These are phyloP conservation scores for Agaricus blazei DNA, from an alignment of 768 basidiomycete genomes.

Conservation along the genomic window DNA sequence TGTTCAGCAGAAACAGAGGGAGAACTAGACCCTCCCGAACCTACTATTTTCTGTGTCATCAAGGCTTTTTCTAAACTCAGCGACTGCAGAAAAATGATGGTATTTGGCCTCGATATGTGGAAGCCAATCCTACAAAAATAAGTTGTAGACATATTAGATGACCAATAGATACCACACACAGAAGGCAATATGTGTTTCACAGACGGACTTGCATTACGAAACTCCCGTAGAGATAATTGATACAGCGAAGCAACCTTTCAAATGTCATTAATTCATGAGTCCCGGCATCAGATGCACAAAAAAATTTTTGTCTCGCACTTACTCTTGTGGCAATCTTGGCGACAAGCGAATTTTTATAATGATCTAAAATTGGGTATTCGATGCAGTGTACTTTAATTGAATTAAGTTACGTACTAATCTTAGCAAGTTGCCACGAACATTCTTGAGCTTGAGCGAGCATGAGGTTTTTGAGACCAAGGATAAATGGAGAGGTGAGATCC, in stretches of 20 bases:
- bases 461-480: conserved; percentile 63
- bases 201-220: conserved; percentile 38
- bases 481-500: conserved; percentile 63
- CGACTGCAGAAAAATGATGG: conserved; percentile 83
- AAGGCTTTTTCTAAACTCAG: conserved; percentile 83
- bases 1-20: not conserved
- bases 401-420: conserved; percentile 50
- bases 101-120: conserved; percentile 79
- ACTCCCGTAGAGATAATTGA: conserved; percentile 12
- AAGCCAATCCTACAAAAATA: conserved; percentile 59
- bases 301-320: conserved; percentile 7
- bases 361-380: conserved; percentile 30
- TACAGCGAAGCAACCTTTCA: conserved; percentile 8
- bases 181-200: conserved; percentile 48
- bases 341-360: conserved; percentile 77
- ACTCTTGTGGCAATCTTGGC: conserved; percentile 80
- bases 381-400: not conserved
- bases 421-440: conserved; percentile 92
- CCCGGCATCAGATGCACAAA: not conserved
- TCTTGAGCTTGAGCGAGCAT: conserved; percentile 96
- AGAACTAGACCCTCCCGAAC: conserved; percentile 29
- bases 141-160: not conserved
- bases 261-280: conserved; percentile 14
- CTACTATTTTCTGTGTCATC: conserved; percentile 80
- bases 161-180: conserved; percentile 28